Base-by-base conservation (phyloP, 768 basidiomycete genomes). In the Termitomyces sp. region DNA sequence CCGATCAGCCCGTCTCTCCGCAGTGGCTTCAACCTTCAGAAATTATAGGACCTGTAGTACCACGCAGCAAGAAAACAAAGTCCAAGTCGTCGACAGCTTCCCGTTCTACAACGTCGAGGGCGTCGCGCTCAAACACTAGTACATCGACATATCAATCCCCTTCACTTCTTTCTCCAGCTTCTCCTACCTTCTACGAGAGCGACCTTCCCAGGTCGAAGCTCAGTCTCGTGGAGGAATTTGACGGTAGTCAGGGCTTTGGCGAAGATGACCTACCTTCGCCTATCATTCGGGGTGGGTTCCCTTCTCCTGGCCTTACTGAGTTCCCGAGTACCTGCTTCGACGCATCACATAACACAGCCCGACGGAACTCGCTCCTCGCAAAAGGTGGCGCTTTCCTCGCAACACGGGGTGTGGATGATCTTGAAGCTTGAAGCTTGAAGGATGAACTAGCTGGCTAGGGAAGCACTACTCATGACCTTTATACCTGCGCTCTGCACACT, bases 111-210 rank as follows among this genome's bases (percentile, higher is more conserved):
- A 64, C 65, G 12, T 66, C 68, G 13, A 59, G 64, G 24, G 64
- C 64, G 1, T 64, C 68, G 5, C 63, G 62, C 22, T 68, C 68
- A 1, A 62, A 60, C 33, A 68, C 69, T 0, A 67, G 77, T 5
- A 72, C 76, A 4, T 72, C 70, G 6, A 73, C 75, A 3, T 79
- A 81, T 0, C 77, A 81, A 54, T 78, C 83, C 0, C 71, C 75
- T 6, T 75, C 77, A 2, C 69, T 78, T 3, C 70, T 78, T 0
- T 77, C 80, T 5, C 77, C 79, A 0, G 61, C 66, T 7, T 75
- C 75, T 29, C 68, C 76, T 9, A 59, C 71, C 16, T 74, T 72
- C 65, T 62, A 64, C 31, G 60, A 28, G 51, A 63, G 45, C 9
- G 55, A 48, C 3, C 29, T 24, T 24, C 47, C 50, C 18, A 53